These are phyloP conservation scores for Russula griseocarnosa DNA, from an alignment of 768 basidiomycete species.

Conservation along the genomic window DNA sequence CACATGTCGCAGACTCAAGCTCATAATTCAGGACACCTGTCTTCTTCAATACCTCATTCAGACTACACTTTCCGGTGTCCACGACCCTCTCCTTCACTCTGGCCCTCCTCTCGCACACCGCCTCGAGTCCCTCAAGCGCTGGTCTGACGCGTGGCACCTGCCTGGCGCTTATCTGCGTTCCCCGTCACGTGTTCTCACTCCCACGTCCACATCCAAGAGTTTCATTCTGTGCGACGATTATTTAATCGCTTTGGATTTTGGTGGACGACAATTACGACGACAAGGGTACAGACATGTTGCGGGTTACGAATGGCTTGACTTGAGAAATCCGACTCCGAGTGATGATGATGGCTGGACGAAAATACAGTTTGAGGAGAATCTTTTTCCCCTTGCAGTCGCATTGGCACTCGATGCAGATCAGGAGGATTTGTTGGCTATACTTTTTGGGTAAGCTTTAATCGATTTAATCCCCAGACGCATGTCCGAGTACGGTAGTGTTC, in stretches of 20 bases:
- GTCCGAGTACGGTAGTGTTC: not conserved
- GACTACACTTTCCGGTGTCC: not conserved
- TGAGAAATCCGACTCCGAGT: not conserved
- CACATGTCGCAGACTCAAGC: not conserved
- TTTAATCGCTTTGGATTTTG: conserved; percentile 3
- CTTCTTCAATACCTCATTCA: conserved; percentile 13
- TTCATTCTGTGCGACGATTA: conserved; percentile 11
- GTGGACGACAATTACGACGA: too few species aligned
- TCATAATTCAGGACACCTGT: not conserved
- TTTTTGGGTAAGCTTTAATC: conserved; percentile 7
- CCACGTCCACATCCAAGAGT: not conserved
- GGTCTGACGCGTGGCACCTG: conserved; percentile 5
- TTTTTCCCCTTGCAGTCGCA: not conserved
- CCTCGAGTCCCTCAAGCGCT: not conserved
- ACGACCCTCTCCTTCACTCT: not conserved
- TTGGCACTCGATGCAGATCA: not conserved
- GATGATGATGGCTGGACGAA: not conserved
- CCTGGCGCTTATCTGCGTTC: not conserved
- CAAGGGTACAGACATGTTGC: not conserved
- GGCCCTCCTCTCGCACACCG: not conserved
- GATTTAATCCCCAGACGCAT: not conserved
- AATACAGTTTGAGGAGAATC: not conserved
- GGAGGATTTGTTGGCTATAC: not conserved
- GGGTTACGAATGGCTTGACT: conserved; percentile 7
- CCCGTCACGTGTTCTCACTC: not conserved